phyloP scores from a whole-genome alignment of 2,329 filamentous ascomycete genomes.

The Huntiella omanensis region DNA sequence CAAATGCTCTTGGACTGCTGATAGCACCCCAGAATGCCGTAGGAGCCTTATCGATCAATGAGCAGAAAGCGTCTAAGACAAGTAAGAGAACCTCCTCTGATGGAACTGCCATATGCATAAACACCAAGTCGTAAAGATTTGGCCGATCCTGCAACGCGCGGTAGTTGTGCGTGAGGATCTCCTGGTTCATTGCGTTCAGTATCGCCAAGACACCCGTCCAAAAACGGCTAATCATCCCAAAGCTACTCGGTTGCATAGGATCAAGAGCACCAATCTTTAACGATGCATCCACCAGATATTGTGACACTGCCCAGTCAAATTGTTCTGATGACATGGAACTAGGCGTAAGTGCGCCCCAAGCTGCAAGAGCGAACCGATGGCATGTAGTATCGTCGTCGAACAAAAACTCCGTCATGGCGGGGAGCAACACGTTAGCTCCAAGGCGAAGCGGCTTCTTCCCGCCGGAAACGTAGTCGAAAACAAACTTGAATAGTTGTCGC shows the following conservation, averaged over 20 bases:
- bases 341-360: conserved; percentile 47
- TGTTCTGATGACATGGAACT: conserved; percentile 46
- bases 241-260: conserved; percentile 16
- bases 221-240: conserved; percentile 43
- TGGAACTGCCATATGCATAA: conserved; percentile 34
- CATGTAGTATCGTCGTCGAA: conserved; percentile 52
- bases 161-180: conserved; percentile 59
- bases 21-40: conserved; percentile 78
- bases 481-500: conserved; percentile 50
- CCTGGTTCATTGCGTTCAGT: conserved; percentile 50
- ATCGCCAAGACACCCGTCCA: conserved; percentile 66
- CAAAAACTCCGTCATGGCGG: conserved; percentile 69
- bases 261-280: conserved; percentile 36
- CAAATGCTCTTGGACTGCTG: conserved; percentile 58
- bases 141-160: conserved; percentile 61
- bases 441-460: conserved; percentile 63
- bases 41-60: conserved; percentile 55
- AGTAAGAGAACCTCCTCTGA: conserved; percentile 43
- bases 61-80: conserved; percentile 50
- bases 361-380: conserved; percentile 46
- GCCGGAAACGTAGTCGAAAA: conserved; percentile 60
- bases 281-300: conserved; percentile 50
- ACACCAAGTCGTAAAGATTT: conserved; percentile 46
- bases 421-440: conserved; percentile 50
- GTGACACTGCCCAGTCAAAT: conserved; percentile 75